Conservation (phyloP, 208 protist species). For the Trypanosoma mega region DNA sequence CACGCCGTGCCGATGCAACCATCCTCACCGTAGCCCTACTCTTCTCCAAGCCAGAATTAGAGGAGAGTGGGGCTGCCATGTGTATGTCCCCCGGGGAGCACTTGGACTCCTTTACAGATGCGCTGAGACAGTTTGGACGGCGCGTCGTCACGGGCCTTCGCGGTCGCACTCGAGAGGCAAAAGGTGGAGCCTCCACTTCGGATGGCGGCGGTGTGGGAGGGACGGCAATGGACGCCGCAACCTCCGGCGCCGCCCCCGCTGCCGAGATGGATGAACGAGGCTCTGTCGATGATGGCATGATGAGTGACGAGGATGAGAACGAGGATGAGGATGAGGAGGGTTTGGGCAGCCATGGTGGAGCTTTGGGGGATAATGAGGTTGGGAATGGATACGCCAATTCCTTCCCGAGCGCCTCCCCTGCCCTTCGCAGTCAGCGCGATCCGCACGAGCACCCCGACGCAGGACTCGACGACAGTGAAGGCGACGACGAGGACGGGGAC, state of each 20-base stretch:
- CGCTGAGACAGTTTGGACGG: conserved; percentile 57
- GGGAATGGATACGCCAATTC: conserved; percentile 17
- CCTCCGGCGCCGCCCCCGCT: conserved; percentile 1
- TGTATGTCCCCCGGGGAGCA: conserved; percentile 82
- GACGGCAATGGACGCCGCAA: conserved; percentile 30
- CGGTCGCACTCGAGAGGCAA: conserved; percentile 34
- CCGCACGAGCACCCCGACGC: conserved; percentile 16
- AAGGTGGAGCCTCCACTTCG: conserved; percentile 6
- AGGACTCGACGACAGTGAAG: conserved; percentile 22
- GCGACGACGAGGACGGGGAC: conserved; percentile 20
- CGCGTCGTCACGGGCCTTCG: conserved; percentile 53
- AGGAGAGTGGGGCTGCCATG: conserved; percentile 43
- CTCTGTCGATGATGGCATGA: conserved; percentile 21
- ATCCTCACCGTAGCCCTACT: conserved; percentile 69
- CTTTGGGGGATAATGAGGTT: neutral
- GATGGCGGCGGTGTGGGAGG: conserved; percentile 4
- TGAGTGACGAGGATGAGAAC: conserved; percentile 4
- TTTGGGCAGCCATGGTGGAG: neutral
- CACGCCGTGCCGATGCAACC: conserved; percentile 36
- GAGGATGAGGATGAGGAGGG: conserved; percentile 10
- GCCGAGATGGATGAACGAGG: conserved; percentile 26
- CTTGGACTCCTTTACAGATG: conserved; percentile 48
- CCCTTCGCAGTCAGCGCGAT: conserved; percentile 16
- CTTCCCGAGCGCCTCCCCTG: conserved; percentile 18
- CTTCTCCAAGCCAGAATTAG: conserved; percentile 66